Percentiles rank a stretch among this genome's conserved stretches.
These are phyloP conservation scores for Zygosaccharomyces siamensis DNA, from an alignment of 805 yeast species.

Conservation along the genomic window DNA sequence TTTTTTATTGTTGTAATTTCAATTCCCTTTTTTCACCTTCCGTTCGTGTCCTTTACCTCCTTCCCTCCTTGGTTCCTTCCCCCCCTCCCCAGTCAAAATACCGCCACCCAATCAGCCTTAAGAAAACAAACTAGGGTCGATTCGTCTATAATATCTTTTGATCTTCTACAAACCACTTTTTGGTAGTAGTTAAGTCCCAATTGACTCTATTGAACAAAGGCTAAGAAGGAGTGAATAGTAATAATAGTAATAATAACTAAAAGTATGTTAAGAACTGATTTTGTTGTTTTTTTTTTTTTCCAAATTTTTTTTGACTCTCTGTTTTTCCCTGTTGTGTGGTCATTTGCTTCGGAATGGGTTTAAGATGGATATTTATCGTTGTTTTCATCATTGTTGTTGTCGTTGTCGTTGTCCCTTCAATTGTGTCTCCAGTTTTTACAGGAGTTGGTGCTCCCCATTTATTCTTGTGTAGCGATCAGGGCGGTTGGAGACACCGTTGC, in stretches of 20 bases:
- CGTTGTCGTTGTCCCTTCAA: too few relatives aligned
- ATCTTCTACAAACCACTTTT: conserved; percentile 5
- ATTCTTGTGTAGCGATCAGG: neutral
- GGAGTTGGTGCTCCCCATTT: too few relatives aligned
- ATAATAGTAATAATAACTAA: neutral
- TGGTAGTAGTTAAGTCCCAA: neutral
- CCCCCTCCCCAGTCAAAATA: neutral
- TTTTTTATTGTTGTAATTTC: neutral
- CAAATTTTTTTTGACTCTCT: neutral
- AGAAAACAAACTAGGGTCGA: neutral
- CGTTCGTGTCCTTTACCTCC: neutral
- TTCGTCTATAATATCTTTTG: neutral
- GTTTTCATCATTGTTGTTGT: neutral
- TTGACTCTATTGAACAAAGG: neutral
- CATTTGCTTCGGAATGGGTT: too few relatives aligned
- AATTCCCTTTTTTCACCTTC: neutral
- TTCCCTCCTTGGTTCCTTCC: neutral
- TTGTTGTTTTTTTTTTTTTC: neutral
- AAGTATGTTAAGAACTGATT: neutral
- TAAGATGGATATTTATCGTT: neutral
- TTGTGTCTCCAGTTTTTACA: too few relatives aligned
- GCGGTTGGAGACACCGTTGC: neutral
- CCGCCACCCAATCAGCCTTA: neutral
- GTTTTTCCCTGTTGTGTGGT: too few relatives aligned
- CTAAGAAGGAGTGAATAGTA: neutral